Conservation (phyloP, 2,329 filamentous ascomycete genomes). For the Cordyceps pruinosa region DNA sequence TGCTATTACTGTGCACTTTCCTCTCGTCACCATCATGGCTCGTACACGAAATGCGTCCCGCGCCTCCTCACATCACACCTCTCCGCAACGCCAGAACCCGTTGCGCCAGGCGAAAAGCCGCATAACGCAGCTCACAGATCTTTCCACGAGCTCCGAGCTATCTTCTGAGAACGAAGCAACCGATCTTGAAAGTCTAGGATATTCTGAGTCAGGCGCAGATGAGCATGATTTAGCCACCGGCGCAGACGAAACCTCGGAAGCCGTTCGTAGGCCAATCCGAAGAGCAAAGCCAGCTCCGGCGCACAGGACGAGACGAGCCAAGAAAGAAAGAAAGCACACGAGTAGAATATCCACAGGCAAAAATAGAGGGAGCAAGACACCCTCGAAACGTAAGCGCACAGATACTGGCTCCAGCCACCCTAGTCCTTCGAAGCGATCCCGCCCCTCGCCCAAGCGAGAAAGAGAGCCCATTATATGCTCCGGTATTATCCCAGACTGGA, state of each 20-base stretch:
- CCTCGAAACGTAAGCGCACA: neutral
- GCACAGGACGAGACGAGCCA: neutral
- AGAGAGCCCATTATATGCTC: neutral
- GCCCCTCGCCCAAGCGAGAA: neutral
- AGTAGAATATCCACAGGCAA: neutral
- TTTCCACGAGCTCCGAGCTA: slow-evolving; percentile 2
- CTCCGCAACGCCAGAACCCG: slow-evolving; percentile 5
- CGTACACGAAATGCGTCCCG: slow-evolving; percentile 1
- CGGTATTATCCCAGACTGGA: slow-evolving; percentile 46
- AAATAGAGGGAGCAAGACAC: neutral
- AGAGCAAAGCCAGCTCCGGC: neutral
- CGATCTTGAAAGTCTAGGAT: neutral
- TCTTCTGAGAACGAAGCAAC: neutral
- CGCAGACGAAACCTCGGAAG: neutral
- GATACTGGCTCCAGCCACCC: neutral
- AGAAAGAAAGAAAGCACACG: neutral
- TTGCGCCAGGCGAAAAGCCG: slow-evolving; percentile 1
- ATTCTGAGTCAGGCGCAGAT: neutral
- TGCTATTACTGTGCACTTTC: neutral
- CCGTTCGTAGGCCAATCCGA: neutral
- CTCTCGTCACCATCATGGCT: neutral
- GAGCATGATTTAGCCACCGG: neutral
- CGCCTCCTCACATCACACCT: neutral
- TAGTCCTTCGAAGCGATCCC: neutral
- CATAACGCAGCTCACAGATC: slow-evolving; percentile 5